Evolutionary conservation across 2,329 filamentous ascomycete species (phyloP).

Genomic region (Phaeosphaeriaceae sp.): DNA sequence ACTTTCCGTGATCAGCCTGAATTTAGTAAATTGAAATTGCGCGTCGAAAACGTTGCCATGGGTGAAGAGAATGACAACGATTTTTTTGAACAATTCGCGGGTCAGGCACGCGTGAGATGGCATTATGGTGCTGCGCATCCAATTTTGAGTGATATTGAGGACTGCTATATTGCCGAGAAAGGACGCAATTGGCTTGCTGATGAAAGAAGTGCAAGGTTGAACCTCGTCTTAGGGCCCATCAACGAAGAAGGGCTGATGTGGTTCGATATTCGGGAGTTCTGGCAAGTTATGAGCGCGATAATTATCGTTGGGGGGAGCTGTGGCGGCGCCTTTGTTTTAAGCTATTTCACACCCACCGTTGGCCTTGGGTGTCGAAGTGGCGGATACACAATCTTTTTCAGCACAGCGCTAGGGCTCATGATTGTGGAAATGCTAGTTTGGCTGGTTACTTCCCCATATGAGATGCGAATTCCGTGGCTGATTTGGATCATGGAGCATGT

Average conservation of each 20-base stretch:
- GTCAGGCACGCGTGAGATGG: constrained; percentile 42
- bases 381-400: constrained; percentile 53
- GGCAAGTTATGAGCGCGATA: constrained; percentile 49
- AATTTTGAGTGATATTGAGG: constrained; percentile 52
- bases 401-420: constrained; percentile 42
- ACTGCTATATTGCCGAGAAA: constrained; percentile 46
- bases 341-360: constrained; percentile 55
- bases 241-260: constrained; percentile 48
- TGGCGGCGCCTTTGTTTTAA: constrained; percentile 51
- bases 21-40: constrained; percentile 23
- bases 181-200: constrained; percentile 50
- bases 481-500: constrained; percentile 16
- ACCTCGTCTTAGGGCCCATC: constrained; percentile 44
- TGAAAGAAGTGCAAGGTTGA: constrained; percentile 40
- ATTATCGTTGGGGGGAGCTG: constrained; percentile 46
- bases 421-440: constrained; percentile 49
- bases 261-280: constrained; percentile 54
- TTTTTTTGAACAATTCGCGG: constrained; percentile 52
- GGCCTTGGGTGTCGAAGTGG: constrained; percentile 52
- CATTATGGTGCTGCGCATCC: constrained; percentile 53
- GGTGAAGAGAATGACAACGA: constrained; percentile 32
- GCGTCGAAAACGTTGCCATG: constrained; percentile 32
- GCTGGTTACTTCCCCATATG: constrained; percentile 32
- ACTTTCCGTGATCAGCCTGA: constrained; percentile 33
- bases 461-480: constrained; percentile 21